Base-by-base conservation (phyloP, 345 rosid genomes). In the Moringa oleifera region DNA sequence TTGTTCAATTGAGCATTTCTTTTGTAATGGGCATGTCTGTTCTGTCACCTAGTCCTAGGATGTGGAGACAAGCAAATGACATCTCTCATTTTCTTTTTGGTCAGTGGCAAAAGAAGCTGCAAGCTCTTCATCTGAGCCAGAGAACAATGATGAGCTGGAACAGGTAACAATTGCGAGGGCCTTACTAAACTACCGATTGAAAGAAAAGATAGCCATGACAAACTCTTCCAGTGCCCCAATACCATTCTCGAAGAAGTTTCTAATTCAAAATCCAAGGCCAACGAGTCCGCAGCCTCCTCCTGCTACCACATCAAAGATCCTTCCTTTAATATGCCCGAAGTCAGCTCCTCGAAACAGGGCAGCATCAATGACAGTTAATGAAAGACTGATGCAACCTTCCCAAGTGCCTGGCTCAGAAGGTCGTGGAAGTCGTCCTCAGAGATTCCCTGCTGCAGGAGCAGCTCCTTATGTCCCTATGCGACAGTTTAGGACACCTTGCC, bases 91-190 rank as follows among this genome's bases (percentile, higher is more conserved):
- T 73, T 63, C 55, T 67, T 47, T 65, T 41, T 41, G 12, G 17
- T 58, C 84, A 94, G 99, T 94, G 96, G 97, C 95, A 1, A 94
- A 94, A 82, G 99, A 90, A 85, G 75, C 92, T 55, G 79, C 91
- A 46, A 86, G 81, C 61, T 81, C 96, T 50, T 72, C 90, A 61
- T 80, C 87, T 20, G 97, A 86, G 71, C 79, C 87, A 60, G 97
- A 90, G 66, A 79, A 75, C 75, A 86, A 45, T 65, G 99, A 94
- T 47, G 99, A 94, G 72, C 85, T 86, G 68, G 99, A 94, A 72
- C 99, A 94, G 80, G 89, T 86, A 49, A 88, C 89, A 1, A 84
- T 94, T 65, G 92, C 99, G 37, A 82, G 95, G 19, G 95, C 99
- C 20, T 64, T 94, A 65, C 69, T 74, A 69, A 81, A 80, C 72